Percentiles rank a stretch among this genome's conserved stretches.
phyloP scores from a whole-genome alignment of 2,329 filamentous ascomycete species.

The Apiospora phragmitis region DNA sequence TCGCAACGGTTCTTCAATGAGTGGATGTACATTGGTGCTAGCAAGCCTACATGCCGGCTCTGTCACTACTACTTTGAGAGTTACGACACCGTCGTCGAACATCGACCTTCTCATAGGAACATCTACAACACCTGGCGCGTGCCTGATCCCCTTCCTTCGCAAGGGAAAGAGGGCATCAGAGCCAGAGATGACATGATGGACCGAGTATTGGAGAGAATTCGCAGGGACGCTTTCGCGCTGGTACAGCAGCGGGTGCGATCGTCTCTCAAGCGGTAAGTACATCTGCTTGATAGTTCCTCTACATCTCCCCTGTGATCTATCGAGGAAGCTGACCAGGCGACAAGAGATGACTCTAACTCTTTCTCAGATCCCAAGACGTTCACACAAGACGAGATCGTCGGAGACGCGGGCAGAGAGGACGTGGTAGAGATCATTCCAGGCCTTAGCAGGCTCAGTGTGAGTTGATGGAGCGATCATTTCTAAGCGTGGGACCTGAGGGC shows the following conservation, averaged over 20 bases:
- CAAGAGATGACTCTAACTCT: background rate
- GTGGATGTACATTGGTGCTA: constrained; percentile 24
- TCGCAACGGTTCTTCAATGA: constrained; percentile 20
- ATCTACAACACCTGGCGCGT: constrained; percentile 22
- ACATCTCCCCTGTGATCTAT: background rate
- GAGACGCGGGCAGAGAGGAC: background rate
- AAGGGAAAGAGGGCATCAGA: background rate
- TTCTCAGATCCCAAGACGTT: background rate
- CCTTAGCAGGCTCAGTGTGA: background rate
- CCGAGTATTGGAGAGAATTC: constrained; percentile 10
- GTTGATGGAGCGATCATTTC: background rate
- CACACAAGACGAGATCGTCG: background rate
- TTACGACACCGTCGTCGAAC: constrained; percentile 13
- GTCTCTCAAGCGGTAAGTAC: background rate
- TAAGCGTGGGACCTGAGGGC: too few relatives aligned
- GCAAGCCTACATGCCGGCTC: constrained; percentile 25
- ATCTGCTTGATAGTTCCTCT: background rate
- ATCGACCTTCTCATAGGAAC: constrained; percentile 21
- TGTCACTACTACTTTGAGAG: constrained; percentile 24
- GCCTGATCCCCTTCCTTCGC: constrained; percentile 15
- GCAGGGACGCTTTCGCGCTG: constrained; percentile 9
- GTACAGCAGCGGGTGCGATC: background rate
- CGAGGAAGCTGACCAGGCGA: background rate
- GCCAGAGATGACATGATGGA: constrained; percentile 13
- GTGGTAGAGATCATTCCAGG: background rate